Evolutionary conservation across 2,329 filamentous ascomycete species (phyloP).

Genomic region (Alternaria solani): DNA sequence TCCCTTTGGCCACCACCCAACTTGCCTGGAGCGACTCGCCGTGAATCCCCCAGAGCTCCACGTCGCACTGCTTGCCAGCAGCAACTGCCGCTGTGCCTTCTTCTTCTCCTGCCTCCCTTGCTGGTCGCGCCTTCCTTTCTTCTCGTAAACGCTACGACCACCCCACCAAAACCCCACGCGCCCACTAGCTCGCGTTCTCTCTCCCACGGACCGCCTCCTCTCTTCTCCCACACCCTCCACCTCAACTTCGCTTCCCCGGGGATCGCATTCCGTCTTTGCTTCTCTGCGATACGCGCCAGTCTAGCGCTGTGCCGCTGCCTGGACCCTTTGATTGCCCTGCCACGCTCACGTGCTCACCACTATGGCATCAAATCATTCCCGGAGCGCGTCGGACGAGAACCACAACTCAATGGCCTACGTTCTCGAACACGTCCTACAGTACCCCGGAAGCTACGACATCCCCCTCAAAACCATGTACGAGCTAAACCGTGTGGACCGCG

Average conservation of each 20-base stretch:
- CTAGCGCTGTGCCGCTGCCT: slow-evolving; percentile 19
- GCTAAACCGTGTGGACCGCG: slow-evolving; percentile 66
- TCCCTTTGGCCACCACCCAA: slow-evolving; percentile 8
- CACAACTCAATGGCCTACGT: slow-evolving; percentile 47
- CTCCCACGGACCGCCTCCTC: slow-evolving; percentile 24
- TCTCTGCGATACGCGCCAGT: slow-evolving; percentile 8
- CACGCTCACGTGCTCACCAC: slow-evolving; percentile 15
- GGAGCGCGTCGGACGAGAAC: slow-evolving; percentile 49
- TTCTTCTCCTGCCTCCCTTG: slow-evolving; percentile 14
- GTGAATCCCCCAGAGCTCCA: not conserved
- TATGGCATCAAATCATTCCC: slow-evolving; percentile 50
- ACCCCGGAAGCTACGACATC: slow-evolving; percentile 70
- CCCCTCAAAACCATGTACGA: slow-evolving; percentile 73
- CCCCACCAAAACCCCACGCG: slow-evolving; percentile 32
- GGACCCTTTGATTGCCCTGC: slow-evolving; percentile 6
- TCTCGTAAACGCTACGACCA: slow-evolving; percentile 21
- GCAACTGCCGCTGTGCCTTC: slow-evolving; percentile 16
- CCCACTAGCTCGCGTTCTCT: not conserved
- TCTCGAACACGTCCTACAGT: slow-evolving; percentile 61
- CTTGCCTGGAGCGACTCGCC: slow-evolving; percentile 2
- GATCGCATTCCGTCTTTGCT: slow-evolving; percentile 2
- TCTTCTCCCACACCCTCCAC: slow-evolving; percentile 10
- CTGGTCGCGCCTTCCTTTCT: slow-evolving; percentile 22
- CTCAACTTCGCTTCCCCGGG: slow-evolving; percentile 4
- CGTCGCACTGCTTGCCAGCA: slow-evolving; percentile 12